Evolutionary conservation across 1,284 basidiomycete genomes (phyloP), one percentile per base, ranked within the genome.

Genomic region (Polyporus tsugae): DNA sequence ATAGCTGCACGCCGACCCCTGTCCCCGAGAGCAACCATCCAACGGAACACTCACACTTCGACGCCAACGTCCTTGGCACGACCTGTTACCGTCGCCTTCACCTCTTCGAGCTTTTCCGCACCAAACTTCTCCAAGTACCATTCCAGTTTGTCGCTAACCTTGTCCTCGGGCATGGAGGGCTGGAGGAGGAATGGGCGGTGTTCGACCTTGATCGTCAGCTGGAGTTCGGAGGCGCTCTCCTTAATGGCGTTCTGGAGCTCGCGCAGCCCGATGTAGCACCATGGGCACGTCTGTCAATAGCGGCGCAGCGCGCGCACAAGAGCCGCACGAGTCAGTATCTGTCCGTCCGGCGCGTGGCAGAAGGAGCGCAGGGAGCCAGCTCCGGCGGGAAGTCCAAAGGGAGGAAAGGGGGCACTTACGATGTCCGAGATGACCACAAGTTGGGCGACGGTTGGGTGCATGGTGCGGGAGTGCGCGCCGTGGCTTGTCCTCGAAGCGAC

Each of bases 121-220:
- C 92, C 92, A 38, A 91, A 84, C 70, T 86, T 86, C 67, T 84
- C 83, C 29, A 74, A 65, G 76, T 89, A 85, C 75, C 85, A 87
- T 62, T 85, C 85, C 11, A 75, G 76, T 76, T 85, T 87, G 70
- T 84, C 82, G n/a, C 86, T 74, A 35, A 82, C 79, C 19, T 82
- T 77, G 70, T 82, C 81, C 52, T 85, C 82, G 11, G 84, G 80
- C 58, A 88, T 81, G 62, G 82, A 81, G 35, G 85, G 69, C 75
- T 87, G 82, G 75, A 95, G 85, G 66, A 91, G 82, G 83, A 90
- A 95, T 0, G 94, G 94, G 71, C 91, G 82, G 78, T 92, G 92
- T 72, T 93, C 89, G 77, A 95, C 80, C 68, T 91, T 86, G 81
- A 95, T 92, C 11, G 82, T 78, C 66, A 93, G 74, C 70, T 84